Evolutionary conservation across 1,284 basidiomycete species (phyloP), one percentile per base, ranked within the genome.

Genomic region (Meripilus lineatus): DNA sequence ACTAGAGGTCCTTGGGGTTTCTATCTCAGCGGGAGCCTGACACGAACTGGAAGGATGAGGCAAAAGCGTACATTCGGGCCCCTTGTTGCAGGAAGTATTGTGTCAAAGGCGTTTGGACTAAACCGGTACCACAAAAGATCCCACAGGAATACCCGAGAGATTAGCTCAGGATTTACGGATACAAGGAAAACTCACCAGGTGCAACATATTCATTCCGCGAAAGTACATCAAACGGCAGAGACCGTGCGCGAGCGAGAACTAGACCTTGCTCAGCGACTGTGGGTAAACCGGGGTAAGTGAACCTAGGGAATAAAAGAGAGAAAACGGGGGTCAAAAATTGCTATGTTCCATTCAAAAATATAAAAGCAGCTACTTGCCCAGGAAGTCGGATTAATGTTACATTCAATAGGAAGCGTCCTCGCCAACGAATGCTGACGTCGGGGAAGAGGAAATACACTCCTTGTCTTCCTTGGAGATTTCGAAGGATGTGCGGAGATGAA

Each of bases 361-460:
- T n/a, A n/a, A n/a, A n/a, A n/a, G 20, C 4, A 14, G 15, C 20
- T 15, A 75, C 84, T 72, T 65, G 85, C 92, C 81, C 80, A 52
- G 85, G 83, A 52, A 93, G 74, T 58, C 79, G 74, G 63, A 90
- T 71, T 36, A 94, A 71, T 14, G 76, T 81, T 42, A 93, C 76
- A 40, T 81, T 77, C 36, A 95, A 70, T 52, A 81, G 76, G 65
- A 85, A 95, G 13, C 72, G 75, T 13, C 92, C 92, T 23, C 77
- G 70, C 67, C 75, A 77, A 11, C 88, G 77, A 44, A 95, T 79
- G 58, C 88, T 89, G 52, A 91, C 86, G 62, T 95, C 93, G 6
- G 92, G 84, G 58, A 94, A 95, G 40, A 93, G 68, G 58, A 95
- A 93, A 63, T 88, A 93, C 26, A 89, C 70, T 6, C 89, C 88